phyloP scores from a whole-genome alignment of 495 filamentous ascomycete genomes.

The Neurospora sp. region DNA sequence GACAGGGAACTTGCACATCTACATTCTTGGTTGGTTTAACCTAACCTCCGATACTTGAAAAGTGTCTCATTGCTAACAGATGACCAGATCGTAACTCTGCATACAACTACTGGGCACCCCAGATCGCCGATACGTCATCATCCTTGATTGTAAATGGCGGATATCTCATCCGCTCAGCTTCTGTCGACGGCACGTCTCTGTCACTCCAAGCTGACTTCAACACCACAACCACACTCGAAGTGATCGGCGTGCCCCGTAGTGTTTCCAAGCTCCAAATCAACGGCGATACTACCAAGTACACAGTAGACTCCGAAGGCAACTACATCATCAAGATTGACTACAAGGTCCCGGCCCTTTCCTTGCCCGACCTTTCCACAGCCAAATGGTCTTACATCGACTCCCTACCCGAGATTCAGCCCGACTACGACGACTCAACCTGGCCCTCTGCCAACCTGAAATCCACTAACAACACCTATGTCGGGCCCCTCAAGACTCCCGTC shows the following conservation, averaged over 20 bases:
- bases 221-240: slow-evolving; percentile 48
- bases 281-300: slow-evolving; percentile 30
- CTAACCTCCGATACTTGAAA: neutral
- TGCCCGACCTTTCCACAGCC: slow-evolving; percentile 48
- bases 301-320: slow-evolving; percentile 40
- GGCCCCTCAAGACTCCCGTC: slow-evolving; percentile 46
- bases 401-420: slow-evolving; percentile 54
- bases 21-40: slow-evolving; percentile 32
- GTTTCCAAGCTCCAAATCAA: slow-evolving; percentile 53
- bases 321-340: slow-evolving; percentile 44
- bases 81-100: slow-evolving; percentile 53
- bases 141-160: slow-evolving; percentile 58
- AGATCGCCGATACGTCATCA: slow-evolving; percentile 28
- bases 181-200: slow-evolving; percentile 38
- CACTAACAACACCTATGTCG: slow-evolving; percentile 47
- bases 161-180: slow-evolving; percentile 62
- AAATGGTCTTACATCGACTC: slow-evolving; percentile 61
- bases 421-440: slow-evolving; percentile 63
- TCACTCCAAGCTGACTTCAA: slow-evolving; percentile 64
- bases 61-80: neutral
- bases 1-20: slow-evolving; percentile 41
- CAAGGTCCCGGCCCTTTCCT: slow-evolving; percentile 36
- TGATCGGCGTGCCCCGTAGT: slow-evolving; percentile 47
- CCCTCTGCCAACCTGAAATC: slow-evolving; percentile 39
- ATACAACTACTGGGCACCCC: slow-evolving; percentile 65